Base-by-base conservation (phyloP, 2,329 filamentous ascomycete species). In the Diaporthe citri region DNA sequence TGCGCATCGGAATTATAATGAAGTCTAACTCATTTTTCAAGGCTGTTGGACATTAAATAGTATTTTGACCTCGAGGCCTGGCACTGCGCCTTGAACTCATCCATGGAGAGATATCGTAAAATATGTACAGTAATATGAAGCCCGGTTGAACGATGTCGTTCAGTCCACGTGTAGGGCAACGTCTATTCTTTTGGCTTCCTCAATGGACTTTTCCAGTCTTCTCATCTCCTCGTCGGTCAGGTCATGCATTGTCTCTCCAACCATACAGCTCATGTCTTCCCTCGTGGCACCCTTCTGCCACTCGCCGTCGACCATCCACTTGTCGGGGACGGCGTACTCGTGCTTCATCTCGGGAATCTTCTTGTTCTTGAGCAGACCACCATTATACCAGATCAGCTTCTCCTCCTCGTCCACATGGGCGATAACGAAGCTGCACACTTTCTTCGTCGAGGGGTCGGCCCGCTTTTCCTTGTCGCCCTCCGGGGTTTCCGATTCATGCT, bases 381-480 rank as follows among this genome's bases (percentile, higher is more conserved):
- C 85, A 62, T 86, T 87, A 28, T 84, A 86, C 85, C 86, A 87
- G 1, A 87, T 76, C 9, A 86, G 76, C 7, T 77, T 78, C 25
- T 83, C 81, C 0, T 76, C 69, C 25, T 84, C 81, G 75, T 87
- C 86, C 1, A 84, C 78, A 74, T 87, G 86, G 0, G 85, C 85
- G 66, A 87, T 86, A 7, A 82, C 81, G 52, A 83, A 84, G 78
- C 84, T 85, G 81, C 85, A 87, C 2, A 87, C 79, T 8, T 79
- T 79, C 46, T 36, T 64, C 13, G 17, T 17, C 22, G 39, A 48
- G 36, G 39, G 48, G 7, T 36, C 28, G 0, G 34, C 55, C 4
- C 25, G 41, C 1, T 46, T 25, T 1, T 78, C 72, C 43, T 76
- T 64, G 1, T 52, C 28, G 22, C n/a, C 62, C 15, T 51, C 62